Conservation (phyloP, 805 yeast genomes). For the Vanderwaltozyma yarrowii region DNA sequence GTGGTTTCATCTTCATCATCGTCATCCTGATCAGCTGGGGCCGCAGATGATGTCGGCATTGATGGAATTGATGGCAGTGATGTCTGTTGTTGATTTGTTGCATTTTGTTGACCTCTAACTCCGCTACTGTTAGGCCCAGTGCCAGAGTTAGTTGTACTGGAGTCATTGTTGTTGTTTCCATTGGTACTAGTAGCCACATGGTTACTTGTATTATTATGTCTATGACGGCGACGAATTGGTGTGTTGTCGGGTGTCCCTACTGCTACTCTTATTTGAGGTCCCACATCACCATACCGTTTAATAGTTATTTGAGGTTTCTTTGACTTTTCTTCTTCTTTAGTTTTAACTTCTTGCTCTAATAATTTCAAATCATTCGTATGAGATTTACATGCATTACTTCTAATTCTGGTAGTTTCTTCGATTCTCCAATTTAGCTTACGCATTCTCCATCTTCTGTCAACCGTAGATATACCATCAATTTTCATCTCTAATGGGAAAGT, state of each 20-base stretch:
- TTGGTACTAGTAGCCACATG: neutral
- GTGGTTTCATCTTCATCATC: slow-evolving; percentile 22
- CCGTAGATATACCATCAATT: slow-evolving; percentile 57
- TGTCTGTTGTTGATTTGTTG: too few species aligned
- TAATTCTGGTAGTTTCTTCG: slow-evolving; percentile 68
- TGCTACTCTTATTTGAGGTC: slow-evolving; percentile 30
- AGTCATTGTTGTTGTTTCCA: neutral
- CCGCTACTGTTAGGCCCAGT: too few species aligned
- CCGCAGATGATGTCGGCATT: too few species aligned
- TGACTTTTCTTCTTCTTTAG: slow-evolving; percentile 33
- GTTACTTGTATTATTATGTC: neutral
- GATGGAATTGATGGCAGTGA: too few species aligned
- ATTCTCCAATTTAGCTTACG: slow-evolving; percentile 80
- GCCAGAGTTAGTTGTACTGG: too few species aligned
- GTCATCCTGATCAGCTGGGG: slow-evolving; percentile 29
- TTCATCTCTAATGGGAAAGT: slow-evolving; percentile 74
- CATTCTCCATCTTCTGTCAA: slow-evolving; percentile 79
- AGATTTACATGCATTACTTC: slow-evolving; percentile 44
- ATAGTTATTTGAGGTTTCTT: slow-evolving; percentile 19
- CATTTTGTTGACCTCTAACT: too few species aligned
- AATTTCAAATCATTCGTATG: slow-evolving; percentile 43
- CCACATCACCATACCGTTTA: slow-evolving; percentile 32
- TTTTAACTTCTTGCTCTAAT: slow-evolving; percentile 18
- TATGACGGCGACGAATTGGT: slow-evolving; percentile 4
- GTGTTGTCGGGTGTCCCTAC: slow-evolving; percentile 27